Base-by-base conservation (phyloP, 2,329 filamentous ascomycete species). In the Amesomyces nigricolor region DNA sequence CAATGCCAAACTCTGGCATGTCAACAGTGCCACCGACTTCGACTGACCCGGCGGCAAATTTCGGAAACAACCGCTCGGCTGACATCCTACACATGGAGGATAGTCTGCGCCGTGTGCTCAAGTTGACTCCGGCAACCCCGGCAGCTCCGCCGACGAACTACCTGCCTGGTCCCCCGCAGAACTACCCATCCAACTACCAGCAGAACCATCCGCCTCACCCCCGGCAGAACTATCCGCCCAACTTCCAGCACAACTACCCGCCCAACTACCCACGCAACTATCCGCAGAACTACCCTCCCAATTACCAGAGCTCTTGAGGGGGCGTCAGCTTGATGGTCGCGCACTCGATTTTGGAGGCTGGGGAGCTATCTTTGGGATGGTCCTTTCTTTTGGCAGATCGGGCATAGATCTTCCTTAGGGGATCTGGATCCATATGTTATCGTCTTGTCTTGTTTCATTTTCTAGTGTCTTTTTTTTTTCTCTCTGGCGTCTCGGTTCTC, bases 71-170 rank as follows among this genome's bases (percentile, higher is more conserved):
- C 26, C 67, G 65, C 19, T 58, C 70, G 4, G 63, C 70, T n/a
- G 71, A 76, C 52, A 64, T 81, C 38, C 65, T 74, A 44, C 71
- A 72, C 10, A 78, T 82, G 73, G 79, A 82, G 62, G 75, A 80
- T 49, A 73, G 73, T 59, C 74, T 82, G 54, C 74, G 78, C 47
- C 74, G 77, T 56, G 75, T 81, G 52, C 70, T 82, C 58, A 81
- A 81, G 57, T 30, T 56, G 47, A 51, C 38, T 19, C 5, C 30
- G 2, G 48, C 37, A 30, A 19, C 37, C 3, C 47, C 53, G 30
- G 38, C 38, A 19, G 32, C 32, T 11, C 19, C 47, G 5, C 37
- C 44, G 48, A 32, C 26, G 30, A 32, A 35, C 32, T 35, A 35
- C 32, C 32, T 4, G 32, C 32, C 32, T 7, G 7, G 11, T 11